Conservation (phyloP, 1,139 yeast species). For the Zygoascus meyerae region DNA sequence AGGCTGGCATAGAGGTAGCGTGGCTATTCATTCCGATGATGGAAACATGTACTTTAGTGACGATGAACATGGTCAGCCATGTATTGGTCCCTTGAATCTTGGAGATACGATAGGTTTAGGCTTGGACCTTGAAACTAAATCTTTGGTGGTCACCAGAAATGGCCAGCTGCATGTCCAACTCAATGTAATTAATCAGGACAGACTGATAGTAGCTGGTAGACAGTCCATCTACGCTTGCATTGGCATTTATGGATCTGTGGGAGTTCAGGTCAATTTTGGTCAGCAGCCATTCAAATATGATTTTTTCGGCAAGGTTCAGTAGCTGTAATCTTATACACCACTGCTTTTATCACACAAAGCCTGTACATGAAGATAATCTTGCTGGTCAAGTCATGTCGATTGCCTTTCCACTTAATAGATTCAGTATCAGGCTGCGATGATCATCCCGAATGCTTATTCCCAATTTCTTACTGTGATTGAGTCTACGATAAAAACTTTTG, state of each 20-base stretch:
- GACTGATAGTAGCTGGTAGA: slow-evolving; percentile 22
- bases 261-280: slow-evolving; percentile 24
- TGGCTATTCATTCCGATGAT: slow-evolving; percentile 31
- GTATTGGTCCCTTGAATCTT: slow-evolving; percentile 19
- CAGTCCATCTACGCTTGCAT: slow-evolving; percentile 27
- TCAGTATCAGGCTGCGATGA: too few relatives aligned
- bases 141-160: slow-evolving; percentile 21
- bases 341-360: too few relatives aligned
- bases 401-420: too few relatives aligned
- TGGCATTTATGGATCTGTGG: slow-evolving; percentile 28
- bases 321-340: too few relatives aligned
- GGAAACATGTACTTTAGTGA: slow-evolving; percentile 29
- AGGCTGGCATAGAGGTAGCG: slow-evolving; percentile 31
- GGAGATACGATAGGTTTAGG: slow-evolving; percentile 29
- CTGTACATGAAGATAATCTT: too few relatives aligned
- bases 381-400: too few relatives aligned
- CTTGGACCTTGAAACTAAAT: slow-evolving; percentile 21
- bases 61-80: slow-evolving; percentile 24
- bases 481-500: too few relatives aligned
- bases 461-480: too few relatives aligned
- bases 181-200: slow-evolving; percentile 20
- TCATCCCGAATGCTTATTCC: too few relatives aligned
- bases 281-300: slow-evolving; percentile 13
- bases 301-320: not conserved
- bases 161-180: slow-evolving; percentile 24